A percentile compares a stretch with the other conserved stretches of the same genome.
Evolutionary conservation across 768 basidiomycete species (phyloP).

Genomic region (Leucocoprinus leucothites): DNA sequence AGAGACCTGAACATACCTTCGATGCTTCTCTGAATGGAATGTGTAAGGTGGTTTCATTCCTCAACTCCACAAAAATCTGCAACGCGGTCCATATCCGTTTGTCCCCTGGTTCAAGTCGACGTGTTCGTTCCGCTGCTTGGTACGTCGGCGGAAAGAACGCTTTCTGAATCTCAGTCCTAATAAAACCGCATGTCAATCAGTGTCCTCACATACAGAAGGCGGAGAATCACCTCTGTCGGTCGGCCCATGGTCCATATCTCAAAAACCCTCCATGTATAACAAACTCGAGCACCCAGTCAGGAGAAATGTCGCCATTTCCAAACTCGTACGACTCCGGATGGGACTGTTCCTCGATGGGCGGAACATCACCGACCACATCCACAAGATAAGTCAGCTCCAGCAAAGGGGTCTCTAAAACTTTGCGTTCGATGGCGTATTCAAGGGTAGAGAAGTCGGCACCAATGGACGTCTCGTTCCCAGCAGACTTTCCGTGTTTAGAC

Average conservation of each 20-base stretch:
- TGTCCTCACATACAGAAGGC: not conserved
- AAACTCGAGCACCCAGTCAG: slow-evolving; percentile 93
- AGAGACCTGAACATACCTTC: slow-evolving; percentile 50
- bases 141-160: slow-evolving; percentile 83
- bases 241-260: slow-evolving; percentile 95
- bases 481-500: slow-evolving; percentile 28
- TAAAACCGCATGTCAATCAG: slow-evolving; percentile 6
- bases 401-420: slow-evolving; percentile 71
- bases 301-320: slow-evolving; percentile 83
- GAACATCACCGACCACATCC: slow-evolving; percentile 80
- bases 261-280: slow-evolving; percentile 72
- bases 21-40: slow-evolving; percentile 92
- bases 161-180: slow-evolving; percentile 71
- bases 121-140: slow-evolving; percentile 54
- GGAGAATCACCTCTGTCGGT: slow-evolving; percentile 71
- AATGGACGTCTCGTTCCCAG: slow-evolving; percentile 47
- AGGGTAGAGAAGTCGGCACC: slow-evolving; percentile 52
- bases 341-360: slow-evolving; percentile 24
- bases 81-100: slow-evolving; percentile 79
- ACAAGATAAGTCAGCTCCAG: slow-evolving; percentile 85
- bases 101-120: slow-evolving; percentile 69
- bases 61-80: slow-evolving; percentile 78
- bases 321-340: slow-evolving; percentile 19
- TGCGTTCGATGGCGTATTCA: slow-evolving; percentile 89
- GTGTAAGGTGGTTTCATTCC: slow-evolving; percentile 71